Evolutionary conservation across 2,329 filamentous ascomycete genomes (phyloP), one percentile per base, ranked within the genome.

Genomic region (Aspergillus tamarii): DNA sequence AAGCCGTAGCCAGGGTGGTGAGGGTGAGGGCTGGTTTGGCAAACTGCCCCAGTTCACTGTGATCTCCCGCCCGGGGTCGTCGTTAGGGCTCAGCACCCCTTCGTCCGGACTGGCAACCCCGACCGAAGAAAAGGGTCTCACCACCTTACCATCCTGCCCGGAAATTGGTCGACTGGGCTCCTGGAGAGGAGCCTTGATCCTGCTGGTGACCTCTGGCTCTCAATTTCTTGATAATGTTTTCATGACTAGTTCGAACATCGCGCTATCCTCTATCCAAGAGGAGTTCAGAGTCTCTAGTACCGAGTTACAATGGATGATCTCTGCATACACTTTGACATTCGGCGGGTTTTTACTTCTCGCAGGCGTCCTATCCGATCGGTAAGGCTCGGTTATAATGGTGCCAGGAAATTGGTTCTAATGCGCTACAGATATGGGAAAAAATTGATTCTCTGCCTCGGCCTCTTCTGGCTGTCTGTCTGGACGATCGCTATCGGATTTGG

Each of bases 171-270:
- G 70, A 1, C 68, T 80, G 14, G 69, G 61, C 4, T 81, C 78
- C 12, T 78, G 78, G 76, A 73, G 76, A 48, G 80, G 80, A 1
- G 70, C 70, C 8, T 63, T 79, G 64, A 76, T 81, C 30, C 67
- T 81, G 36, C 61, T 80, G 23, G 75, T 77, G 23, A 81, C 80
- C 4, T 80, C 78, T 32, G 79, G 79, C 52, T 78, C 79, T 8
- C 80, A 81, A 55, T 74, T 81, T 43, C 74, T 81, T 53, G 79
- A 81, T 58, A 81, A 81, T 64, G 77, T 81, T 19, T 81, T 81
- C 65, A 81, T 81, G 77, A 80, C 77, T 1, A 76, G 76, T 32
- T 73, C 79, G 21, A 81, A 81, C 52, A 78, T 81, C 59, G 77
- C 78, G 3, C 63, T 81, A 28, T 76, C 79, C 0, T 77, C 79